Evolutionary conservation across 2,329 filamentous ascomycete species (phyloP), one percentile per base, ranked within the genome.

Genomic region (Ampelomyces quisqualis): DNA sequence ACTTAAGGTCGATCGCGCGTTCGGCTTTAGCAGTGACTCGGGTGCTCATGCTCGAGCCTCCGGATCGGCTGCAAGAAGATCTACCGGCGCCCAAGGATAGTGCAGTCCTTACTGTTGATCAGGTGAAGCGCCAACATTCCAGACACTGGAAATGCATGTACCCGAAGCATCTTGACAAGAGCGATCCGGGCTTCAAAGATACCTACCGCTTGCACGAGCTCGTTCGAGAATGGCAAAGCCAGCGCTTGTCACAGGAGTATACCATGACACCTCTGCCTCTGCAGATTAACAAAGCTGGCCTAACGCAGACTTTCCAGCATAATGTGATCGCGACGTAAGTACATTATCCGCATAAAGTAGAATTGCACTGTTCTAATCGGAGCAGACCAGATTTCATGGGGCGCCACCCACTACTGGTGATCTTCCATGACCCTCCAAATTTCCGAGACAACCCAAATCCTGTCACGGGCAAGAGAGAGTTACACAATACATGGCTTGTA

Each of bases 11-110:
- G 0, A 98, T 98, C 43, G 95, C 93, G 0, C 84, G 87, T 42
- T 97, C 93, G 4, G 90, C 93, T 1, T 77, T 96, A 4, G 89
- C 91, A 2, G 93, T 98, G 1, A 93, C 89, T 1, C 83, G 84
- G 45, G 96, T 91, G 1, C 76, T 98, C 30, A 97, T 98, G 90
- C 90, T 93, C 15, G 90, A 98, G 60, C 88, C 91, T 8, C 93
- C 93, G 2, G 81, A 82, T 42, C 74, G 79, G 36, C 64, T 83
- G 10, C 66, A 67, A 34, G 57, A 64, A 26, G 65, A 71, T 6
- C 70, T 72, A 1, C 59, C 69, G 5, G 71, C 79, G 2, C 77
- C 78, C 0, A 66, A 70, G 7, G 64, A 69, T 27, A 60, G 51
- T 39, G 80, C 76, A n/a, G 71, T 82, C 2, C 70, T 75, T 21